Base-by-base conservation (phyloP, 352 stramenopile species). In the Aphanomyces euteiches region DNA sequence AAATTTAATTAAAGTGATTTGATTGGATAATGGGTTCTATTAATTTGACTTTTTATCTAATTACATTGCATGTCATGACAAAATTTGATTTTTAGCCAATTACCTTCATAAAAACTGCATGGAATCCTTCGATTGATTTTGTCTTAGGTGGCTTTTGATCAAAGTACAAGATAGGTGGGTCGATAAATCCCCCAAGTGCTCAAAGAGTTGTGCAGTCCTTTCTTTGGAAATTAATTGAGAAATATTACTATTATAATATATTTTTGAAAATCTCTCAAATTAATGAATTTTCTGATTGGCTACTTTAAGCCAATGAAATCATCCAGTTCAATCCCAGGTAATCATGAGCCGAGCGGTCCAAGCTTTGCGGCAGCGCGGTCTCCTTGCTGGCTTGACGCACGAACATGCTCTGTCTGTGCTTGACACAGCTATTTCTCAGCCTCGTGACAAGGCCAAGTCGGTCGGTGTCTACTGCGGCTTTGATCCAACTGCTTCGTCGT, bases 401-500 rank as follows among this genome's bases (percentile, higher is more conserved):
- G 74, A 86, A 74, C 75, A 89, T 39, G 84, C 81, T 1, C 82
- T 83, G 19, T 34, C 67, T 7, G 57, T 80, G 13, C 75, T 95
- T 7, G 85, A 95, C 68, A 76, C 75, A 13, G 67, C 86, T 54
- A 37, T 93, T 66, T 8, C 69, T 0, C 47, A 67, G 54, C 54
- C 39, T 17, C 54, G 43, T 19, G 34, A 73, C 4, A 12, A 41
- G 10, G 47, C 57, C 37, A 53, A 60, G 15, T 63, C 76, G 15
- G 80, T 84, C 7, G 72, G 79, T 36, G 83, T 96, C 7, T 96
- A 96, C 75, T 94, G 87, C 72, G 92, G 92, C 72, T 96, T 97
- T 66, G 92, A 98, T 72, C 92, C 92, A 38, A 98, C 92, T n/a
- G 91, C 91, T 2, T 82, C 95, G 68, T 93, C 88, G 73, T 79